Conservation (phyloP, 805 yeast genomes). For the Lachancea sp. region DNA sequence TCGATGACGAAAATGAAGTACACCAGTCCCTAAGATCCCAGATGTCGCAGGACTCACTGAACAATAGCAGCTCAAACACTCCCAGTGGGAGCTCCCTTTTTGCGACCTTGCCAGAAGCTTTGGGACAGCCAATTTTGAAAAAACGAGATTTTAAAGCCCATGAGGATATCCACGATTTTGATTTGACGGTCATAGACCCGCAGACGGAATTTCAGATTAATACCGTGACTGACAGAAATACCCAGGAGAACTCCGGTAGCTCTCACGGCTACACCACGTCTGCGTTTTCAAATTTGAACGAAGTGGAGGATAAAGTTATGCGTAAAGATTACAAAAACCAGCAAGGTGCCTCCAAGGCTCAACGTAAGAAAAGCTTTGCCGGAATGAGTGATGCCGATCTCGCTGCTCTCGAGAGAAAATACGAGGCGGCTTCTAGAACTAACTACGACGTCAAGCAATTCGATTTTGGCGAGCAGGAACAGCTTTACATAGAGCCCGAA, state of each 20-base stretch:
- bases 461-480: slow-evolving; percentile 29
- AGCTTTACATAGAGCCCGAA: slow-evolving; percentile 15
- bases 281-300: slow-evolving; percentile 30
- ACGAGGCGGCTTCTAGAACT: slow-evolving; percentile 24
- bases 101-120: not conserved
- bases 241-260: slow-evolving; percentile 30
- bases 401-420: slow-evolving; percentile 25
- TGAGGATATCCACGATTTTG: slow-evolving; percentile 17
- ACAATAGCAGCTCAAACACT: not conserved
- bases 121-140: not conserved
- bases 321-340: slow-evolving; percentile 6
- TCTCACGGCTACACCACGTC: slow-evolving; percentile 28
- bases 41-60: not conserved
- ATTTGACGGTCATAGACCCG: slow-evolving; percentile 20
- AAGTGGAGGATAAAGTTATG: slow-evolving; percentile 28
- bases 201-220: slow-evolving; percentile 18
- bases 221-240: slow-evolving; percentile 23
- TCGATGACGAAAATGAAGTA: not conserved
- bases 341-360: not conserved
- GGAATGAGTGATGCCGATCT: slow-evolving; percentile 32
- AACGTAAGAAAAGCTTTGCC: slow-evolving; percentile 26
- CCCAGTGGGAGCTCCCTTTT: not conserved
- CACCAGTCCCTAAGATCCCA: not conserved
- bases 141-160: not conserved
- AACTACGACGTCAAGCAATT: slow-evolving; percentile 22